Base-by-base conservation (phyloP, 306 rosid genomes). In the Vicia sativa region DNA sequence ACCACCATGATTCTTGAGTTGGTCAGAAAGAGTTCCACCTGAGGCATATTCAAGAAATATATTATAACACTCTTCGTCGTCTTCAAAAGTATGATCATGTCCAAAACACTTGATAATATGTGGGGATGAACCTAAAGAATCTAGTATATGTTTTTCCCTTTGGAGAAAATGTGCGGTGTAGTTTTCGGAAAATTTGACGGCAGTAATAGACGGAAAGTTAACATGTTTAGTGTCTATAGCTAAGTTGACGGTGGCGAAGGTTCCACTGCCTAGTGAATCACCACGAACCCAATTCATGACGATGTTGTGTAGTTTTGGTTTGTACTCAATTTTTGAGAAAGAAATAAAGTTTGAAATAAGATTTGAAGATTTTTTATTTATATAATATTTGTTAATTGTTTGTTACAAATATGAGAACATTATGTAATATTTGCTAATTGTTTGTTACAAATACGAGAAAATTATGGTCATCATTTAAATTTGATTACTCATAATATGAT, bases 261-360 rank as follows among this genome's bases (percentile, higher is more conserved):
- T 84, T 5, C 98, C 98, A 8, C 62, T 65, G 1, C 98, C 98
- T 18, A 92, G 53, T 1, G 74, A 72, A 2, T 74, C 42, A 21
- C 98, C 96, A 4, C 98, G 96, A 79, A 82, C 39, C 98, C 96
- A 92, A 29, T 81, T 84, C 95, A 89, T 89, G n/a, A n/a, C n/a
- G n/a, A n/a, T n/a, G n/a, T n/a, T n/a, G n/a, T n/a, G n/a, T n/a
- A n/a, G n/a, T n/a, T n/a, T n/a, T n/a, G n/a, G n/a, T n/a, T n/a
- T n/a, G n/a, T n/a, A n/a, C n/a, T n/a, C n/a, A n/a, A n/a, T n/a
- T n/a, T n/a, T n/a, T n/a, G n/a, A n/a, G n/a, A n/a, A n/a, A n/a
- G n/a, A n/a, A n/a, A n/a, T n/a, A n/a, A n/a, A n/a, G n/a, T n/a
- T n/a, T n/a, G n/a, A n/a, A n/a, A n/a, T n/a, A n/a, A n/a, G n/a